Conservation (phyloP, 208 protist species). For the Paratrypanosoma confusum region DNA sequence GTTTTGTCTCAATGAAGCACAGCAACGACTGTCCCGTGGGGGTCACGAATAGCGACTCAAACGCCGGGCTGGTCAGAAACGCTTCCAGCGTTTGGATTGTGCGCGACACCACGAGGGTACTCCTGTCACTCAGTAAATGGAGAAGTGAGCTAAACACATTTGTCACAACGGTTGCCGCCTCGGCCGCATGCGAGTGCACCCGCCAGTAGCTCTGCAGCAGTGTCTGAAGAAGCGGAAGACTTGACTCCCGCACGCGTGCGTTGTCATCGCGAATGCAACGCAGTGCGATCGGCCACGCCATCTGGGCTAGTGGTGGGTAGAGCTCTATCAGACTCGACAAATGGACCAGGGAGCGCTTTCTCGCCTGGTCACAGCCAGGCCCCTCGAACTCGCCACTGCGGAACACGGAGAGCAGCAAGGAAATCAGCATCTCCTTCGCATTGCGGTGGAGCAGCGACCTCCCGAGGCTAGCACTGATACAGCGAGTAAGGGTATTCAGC, state of each 20-base stretch:
- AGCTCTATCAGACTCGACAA: constrained; percentile 34
- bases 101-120: constrained; percentile 53
- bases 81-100: constrained; percentile 50
- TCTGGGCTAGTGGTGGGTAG: constrained; percentile 42
- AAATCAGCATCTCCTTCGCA: constrained; percentile 37
- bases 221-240: constrained; percentile 59
- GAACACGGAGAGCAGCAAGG: constrained; percentile 59
- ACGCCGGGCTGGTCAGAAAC: constrained; percentile 40
- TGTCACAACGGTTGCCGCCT: constrained; percentile 14
- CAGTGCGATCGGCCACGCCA: constrained; percentile 58
- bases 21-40: constrained; percentile 28
- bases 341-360: constrained; percentile 29
- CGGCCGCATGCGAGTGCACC: too few species aligned
- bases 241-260: constrained; percentile 62
- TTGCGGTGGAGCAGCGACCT: constrained; percentile 32
- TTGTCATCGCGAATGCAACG: constrained; percentile 59
- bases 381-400: constrained; percentile 16
- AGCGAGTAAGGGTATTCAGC: constrained; percentile 25
- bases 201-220: too few species aligned
- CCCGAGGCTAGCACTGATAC: constrained; percentile 19
- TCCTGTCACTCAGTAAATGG: constrained; percentile 63
- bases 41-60: constrained; percentile 15
- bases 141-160: constrained; percentile 60
- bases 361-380: constrained; percentile 29
- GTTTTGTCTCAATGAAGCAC: constrained; percentile 48